phyloP scores from a whole-genome alignment of 1,284 basidiomycete species.

The Phellopilus nigrolimitatus region DNA sequence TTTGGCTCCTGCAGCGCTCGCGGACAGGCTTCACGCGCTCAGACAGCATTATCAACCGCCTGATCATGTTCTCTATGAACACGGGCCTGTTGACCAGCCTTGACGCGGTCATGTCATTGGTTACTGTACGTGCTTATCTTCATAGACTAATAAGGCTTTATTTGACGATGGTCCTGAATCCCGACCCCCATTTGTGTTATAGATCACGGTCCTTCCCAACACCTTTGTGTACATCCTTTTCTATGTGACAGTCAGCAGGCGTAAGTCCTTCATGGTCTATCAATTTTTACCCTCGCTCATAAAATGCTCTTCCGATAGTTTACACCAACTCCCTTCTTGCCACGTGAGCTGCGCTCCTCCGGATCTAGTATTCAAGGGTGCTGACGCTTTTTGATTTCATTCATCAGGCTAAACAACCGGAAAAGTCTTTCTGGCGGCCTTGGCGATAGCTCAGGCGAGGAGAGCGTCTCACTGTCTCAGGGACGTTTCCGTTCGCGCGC shows the following conservation, averaged over 20 bases:
- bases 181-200: neutral
- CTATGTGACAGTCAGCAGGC: slow-evolving; percentile 17
- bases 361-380: neutral
- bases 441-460: slow-evolving; percentile 11
- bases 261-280: slow-evolving; percentile 8
- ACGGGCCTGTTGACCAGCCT: slow-evolving; percentile 19
- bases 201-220: slow-evolving; percentile 16
- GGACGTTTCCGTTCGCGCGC: slow-evolving; percentile 15
- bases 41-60: slow-evolving; percentile 19
- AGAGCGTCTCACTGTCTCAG: slow-evolving; percentile 5
- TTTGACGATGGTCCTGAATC: neutral
- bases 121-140: slow-evolving; percentile 13
- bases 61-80: slow-evolving; percentile 20
- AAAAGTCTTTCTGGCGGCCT: slow-evolving; percentile 2
- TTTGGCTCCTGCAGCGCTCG: slow-evolving; percentile 14
- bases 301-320: slow-evolving; percentile 5
- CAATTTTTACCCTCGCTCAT: neutral
- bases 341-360: slow-evolving; percentile 13
- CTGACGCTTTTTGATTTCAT: neutral
- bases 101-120: slow-evolving; percentile 18
- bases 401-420: slow-evolving; percentile 14
- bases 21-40: slow-evolving; percentile 19
- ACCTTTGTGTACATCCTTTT: slow-evolving; percentile 20
- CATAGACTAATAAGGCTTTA: neutral
- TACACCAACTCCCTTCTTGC: slow-evolving; percentile 20